These are phyloP conservation scores for Lachancea meyersii DNA, from an alignment of 805 yeast genomes.

Conservation along the genomic window DNA sequence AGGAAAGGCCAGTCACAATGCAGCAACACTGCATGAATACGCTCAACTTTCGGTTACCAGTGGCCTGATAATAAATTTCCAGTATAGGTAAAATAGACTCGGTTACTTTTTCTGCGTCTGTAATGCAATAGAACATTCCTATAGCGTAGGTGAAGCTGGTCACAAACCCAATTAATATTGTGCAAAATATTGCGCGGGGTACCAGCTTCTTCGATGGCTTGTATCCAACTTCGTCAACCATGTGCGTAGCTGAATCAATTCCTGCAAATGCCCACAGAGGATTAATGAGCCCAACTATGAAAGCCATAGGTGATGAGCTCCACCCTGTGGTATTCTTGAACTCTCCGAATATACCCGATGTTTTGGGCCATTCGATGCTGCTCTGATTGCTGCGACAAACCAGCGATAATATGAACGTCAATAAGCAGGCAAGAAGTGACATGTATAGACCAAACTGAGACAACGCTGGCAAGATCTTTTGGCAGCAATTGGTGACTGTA, in stretches of 20 bases:
- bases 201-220: constrained; percentile 36
- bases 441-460: constrained; percentile 46
- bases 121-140: constrained; percentile 54
- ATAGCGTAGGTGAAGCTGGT: constrained; percentile 49
- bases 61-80: constrained; percentile 56
- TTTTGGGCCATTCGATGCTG: constrained; percentile 36
- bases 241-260: constrained; percentile 63
- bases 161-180: constrained; percentile 59
- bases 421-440: constrained; percentile 46
- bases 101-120: constrained; percentile 44
- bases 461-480: constrained; percentile 44
- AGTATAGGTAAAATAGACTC: constrained; percentile 49
- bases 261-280: constrained; percentile 68
- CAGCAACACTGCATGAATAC: constrained; percentile 44
- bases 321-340: constrained; percentile 57
- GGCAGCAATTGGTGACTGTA: constrained; percentile 46
- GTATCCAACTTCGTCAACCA: constrained; percentile 51
- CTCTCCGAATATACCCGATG: constrained; percentile 47
- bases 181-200: constrained; percentile 56
- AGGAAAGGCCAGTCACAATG: constrained; percentile 49
- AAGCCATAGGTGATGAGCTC: constrained; percentile 52
- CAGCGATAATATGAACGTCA: constrained; percentile 48
- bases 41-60: constrained; percentile 49
- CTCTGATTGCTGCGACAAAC: constrained; percentile 44
- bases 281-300: constrained; percentile 63